Conservation (phyloP, 768 basidiomycete species). For the Suillus alpinus region DNA sequence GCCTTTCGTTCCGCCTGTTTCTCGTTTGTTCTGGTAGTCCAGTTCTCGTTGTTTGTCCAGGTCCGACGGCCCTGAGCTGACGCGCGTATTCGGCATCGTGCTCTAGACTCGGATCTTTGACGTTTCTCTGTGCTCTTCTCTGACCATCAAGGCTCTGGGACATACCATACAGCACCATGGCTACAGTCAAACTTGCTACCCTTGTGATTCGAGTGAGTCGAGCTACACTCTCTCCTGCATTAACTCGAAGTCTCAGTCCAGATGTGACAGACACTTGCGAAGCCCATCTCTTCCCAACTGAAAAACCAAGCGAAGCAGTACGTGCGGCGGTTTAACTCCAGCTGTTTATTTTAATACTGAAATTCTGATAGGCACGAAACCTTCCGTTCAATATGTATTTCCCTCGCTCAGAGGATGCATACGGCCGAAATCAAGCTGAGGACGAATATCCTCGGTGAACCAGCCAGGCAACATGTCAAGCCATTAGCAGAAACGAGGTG, state of each 20-base stretch:
- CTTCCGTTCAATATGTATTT: slow-evolving; percentile 69
- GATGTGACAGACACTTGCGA: slow-evolving; percentile 66
- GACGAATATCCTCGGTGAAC: slow-evolving; percentile 75
- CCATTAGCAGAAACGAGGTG: slow-evolving; percentile 77
- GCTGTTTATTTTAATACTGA: not conserved
- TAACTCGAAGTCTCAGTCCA: not conserved
- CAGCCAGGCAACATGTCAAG: slow-evolving; percentile 59
- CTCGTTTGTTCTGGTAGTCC: not conserved
- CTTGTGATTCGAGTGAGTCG: slow-evolving; percentile 67
- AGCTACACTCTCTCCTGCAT: not conserved
- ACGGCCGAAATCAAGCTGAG: slow-evolving; percentile 69
- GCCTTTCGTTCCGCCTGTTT: not conserved
- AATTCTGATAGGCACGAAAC: slow-evolving; percentile 54
- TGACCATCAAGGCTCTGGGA: not conserved
- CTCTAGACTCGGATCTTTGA: not conserved
- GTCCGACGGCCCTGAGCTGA: not conserved
- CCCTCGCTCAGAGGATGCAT: slow-evolving; percentile 76
- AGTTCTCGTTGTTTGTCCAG: not conserved
- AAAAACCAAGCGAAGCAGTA: slow-evolving; percentile 75
- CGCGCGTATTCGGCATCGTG: not conserved
- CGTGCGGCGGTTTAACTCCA: slow-evolving; percentile 21
- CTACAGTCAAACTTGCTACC: slow-evolving; percentile 70
- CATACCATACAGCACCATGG: slow-evolving; percentile 43
- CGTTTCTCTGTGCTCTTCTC: too few relatives aligned
- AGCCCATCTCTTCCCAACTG: slow-evolving; percentile 69